Evolutionary conservation across 345 rosid species (phyloP), one percentile per base, ranked within the genome.

Genomic region (Mangifera indica): DNA sequence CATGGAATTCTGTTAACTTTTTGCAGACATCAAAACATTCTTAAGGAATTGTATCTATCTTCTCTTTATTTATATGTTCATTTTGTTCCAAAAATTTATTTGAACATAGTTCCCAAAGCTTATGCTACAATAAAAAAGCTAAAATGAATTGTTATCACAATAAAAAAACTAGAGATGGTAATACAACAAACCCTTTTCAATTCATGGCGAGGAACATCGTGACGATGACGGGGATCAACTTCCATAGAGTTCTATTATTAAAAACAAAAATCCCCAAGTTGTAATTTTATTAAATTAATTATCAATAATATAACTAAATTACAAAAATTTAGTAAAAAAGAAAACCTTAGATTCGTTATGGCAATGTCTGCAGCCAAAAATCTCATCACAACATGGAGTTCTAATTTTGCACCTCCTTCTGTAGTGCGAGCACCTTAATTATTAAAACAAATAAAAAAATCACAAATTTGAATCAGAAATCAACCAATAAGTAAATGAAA

Each of bases 361-460:
- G 67, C 87, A 86, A 71, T 80, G 85, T 60, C 89, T 78, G 73
- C 87, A 86, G 75, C 78, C 79, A 46, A 82, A 86, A 57, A 86
- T 67, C 76, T 82, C 83, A 72, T 80, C 55, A 42, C 89, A 86
- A 67, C 87, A 86, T 0, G 89, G 84, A n/a, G 87, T 80, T 77
- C 80, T 76, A 70, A 86, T 86, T 74, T 73, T 78, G 74, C 89
- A 86, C 67, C 83, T 78, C 60, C 89, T 72, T 59, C 81, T 71
- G 62, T 86, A 84, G 49, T 86, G 89, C 25, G 81, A 65, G 74
- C 87, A 86, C 74, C 86, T 85, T 42, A 54, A 55, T 68, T 45
- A 15, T 6, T 32, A 11, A 45, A 49, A 10, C 42, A 45, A 22
- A 18, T 7, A 60, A 76, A 32, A 20, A 49, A 3, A 40, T 3